Conservation (phyloP, 106 monocot species). For the Xerophyta viscosa region DNA sequence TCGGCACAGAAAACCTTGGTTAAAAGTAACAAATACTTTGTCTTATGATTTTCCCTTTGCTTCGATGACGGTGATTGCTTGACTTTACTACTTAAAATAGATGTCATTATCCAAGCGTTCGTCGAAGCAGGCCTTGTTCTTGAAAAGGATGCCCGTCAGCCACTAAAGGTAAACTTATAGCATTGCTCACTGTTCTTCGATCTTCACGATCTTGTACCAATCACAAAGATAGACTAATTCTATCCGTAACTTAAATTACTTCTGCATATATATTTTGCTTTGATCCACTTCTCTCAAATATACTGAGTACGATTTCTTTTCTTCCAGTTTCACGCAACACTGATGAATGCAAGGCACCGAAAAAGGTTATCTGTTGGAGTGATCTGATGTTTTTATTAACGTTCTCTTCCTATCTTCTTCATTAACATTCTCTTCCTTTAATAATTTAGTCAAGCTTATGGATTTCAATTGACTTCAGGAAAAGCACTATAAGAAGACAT, state of each 20-base stretch:
- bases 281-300: too few relatives aligned
- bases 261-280: too few relatives aligned
- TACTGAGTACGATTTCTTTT: too few relatives aligned
- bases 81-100: slow-evolving; percentile 38
- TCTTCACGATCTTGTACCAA: too few relatives aligned
- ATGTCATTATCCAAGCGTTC: slow-evolving; percentile 76
- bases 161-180: slow-evolving; percentile 48
- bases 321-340: slow-evolving; percentile 80
- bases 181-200: too few relatives aligned
- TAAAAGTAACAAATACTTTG: too few relatives aligned
- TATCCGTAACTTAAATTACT: too few relatives aligned
- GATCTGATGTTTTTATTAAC: neutral
- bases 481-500: slow-evolving; percentile 16
- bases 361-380: slow-evolving; percentile 40
- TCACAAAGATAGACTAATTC: too few relatives aligned
- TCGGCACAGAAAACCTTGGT: too few relatives aligned
- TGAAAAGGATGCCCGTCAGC: slow-evolving; percentile 61
- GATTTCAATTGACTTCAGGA: slow-evolving; percentile 23
- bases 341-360: slow-evolving; percentile 78
- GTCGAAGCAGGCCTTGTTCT: slow-evolving; percentile 83
- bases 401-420: too few relatives aligned
- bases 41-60: neutral
- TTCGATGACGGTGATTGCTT: slow-evolving; percentile 17
- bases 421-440: too few relatives aligned
- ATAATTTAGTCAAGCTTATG: slow-evolving; percentile 1